phyloP scores from a whole-genome alignment of 208 protist genomes.

The Crithidia thermophila region DNA sequence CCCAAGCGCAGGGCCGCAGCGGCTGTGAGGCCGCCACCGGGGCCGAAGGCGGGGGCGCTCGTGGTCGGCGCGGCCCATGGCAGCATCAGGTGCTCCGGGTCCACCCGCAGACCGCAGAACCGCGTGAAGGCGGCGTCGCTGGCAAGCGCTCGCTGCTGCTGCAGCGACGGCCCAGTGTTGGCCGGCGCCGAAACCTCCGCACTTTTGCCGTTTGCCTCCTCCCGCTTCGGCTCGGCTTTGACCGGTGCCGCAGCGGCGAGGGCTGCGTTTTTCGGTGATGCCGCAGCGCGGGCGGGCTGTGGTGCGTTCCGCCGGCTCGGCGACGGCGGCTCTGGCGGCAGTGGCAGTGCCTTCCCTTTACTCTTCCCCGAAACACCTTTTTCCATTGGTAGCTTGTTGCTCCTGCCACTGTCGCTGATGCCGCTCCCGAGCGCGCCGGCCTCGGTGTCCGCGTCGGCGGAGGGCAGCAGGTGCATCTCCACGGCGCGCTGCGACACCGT shows the following conservation, averaged over 20 bases:
- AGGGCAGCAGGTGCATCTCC: slow-evolving; percentile 17
- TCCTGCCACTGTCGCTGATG: too few species aligned
- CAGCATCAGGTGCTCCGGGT: slow-evolving; percentile 24
- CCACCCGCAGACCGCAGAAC: slow-evolving; percentile 30
- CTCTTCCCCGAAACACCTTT: too few species aligned
- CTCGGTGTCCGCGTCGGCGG: slow-evolving; percentile 9
- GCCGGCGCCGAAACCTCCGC: not conserved
- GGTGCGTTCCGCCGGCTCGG: not conserved
- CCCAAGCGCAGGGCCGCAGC: too few species aligned
- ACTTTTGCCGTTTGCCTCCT: not conserved
- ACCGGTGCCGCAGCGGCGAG: too few species aligned
- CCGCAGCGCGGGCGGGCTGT: not conserved
- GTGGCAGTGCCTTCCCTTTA: too few species aligned
- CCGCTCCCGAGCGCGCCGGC: too few species aligned
- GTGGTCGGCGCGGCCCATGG: not conserved
- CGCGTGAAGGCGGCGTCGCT: slow-evolving; percentile 25
- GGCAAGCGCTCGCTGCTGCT: slow-evolving; percentile 26
- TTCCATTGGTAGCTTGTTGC: too few species aligned
- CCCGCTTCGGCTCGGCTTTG: not conserved
- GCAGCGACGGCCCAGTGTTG: slow-evolving; percentile 12
- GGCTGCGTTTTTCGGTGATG: too few species aligned
- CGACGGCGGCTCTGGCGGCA: slow-evolving; percentile 19
- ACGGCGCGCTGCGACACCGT: slow-evolving; percentile 27
- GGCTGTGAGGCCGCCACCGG: not conserved
- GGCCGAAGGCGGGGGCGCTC: not conserved